phyloP scores from a whole-genome alignment of 164 flowering plant species.

The Dillenia turbinata region DNA sequence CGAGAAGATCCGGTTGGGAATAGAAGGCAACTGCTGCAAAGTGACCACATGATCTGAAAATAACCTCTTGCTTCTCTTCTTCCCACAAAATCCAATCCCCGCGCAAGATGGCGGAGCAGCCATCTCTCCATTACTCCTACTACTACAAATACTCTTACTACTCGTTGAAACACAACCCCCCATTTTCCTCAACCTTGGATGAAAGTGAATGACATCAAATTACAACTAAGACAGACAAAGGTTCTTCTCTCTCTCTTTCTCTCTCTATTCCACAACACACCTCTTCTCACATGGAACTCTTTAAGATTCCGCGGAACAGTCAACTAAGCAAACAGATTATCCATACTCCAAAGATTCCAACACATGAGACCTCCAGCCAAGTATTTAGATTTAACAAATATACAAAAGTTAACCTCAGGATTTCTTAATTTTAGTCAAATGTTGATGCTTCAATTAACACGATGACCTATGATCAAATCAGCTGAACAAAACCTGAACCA shows the following conservation, averaged over 20 bases:
- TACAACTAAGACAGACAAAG: conserved; percentile 1
- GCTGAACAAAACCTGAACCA: conserved; percentile 31
- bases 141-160: conserved; percentile 28
- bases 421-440: conserved; percentile 31
- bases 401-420: conserved; percentile 3
- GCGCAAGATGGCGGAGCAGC: conserved; percentile 29
- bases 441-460: conserved; percentile 21
- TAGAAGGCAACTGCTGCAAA: conserved; percentile 54
- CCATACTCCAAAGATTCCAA: conserved; percentile 26
- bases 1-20: conserved; percentile 64
- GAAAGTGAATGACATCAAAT: conserved; percentile 18
- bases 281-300: conserved; percentile 20
- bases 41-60: conserved; percentile 43
- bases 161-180: conserved; percentile 74
- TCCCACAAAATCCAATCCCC: conserved; percentile 29
- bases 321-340: conserved; percentile 22
- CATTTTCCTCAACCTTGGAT: conserved; percentile 39
- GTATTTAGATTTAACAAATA: conserved; percentile 9
- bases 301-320: conserved; percentile 5
- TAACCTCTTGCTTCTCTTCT: conserved; percentile 40
- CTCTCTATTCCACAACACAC: conserved; percentile 14
- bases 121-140: conserved; percentile 32
- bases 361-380: conserved; percentile 16
- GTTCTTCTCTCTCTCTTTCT: conserved; percentile 9
- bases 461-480: conserved; percentile 24